Base-by-base conservation (phyloP, 768 basidiomycete genomes). In the Boletus sp. region DNA sequence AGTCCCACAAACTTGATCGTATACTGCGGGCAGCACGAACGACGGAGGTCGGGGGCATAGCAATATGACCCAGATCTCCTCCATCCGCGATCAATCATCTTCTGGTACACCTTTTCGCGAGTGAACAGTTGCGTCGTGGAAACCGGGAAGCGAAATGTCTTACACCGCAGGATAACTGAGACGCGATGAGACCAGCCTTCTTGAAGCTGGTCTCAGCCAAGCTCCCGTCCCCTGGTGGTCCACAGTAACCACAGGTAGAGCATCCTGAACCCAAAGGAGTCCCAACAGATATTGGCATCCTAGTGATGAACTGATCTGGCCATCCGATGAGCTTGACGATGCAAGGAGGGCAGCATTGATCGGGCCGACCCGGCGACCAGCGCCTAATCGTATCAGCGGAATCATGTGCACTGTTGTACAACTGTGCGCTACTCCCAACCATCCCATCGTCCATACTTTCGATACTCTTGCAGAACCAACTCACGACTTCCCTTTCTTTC, bases 1-100 rank as follows among this genome's bases (percentile, higher is more conserved):
- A 45, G 39, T 47, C 57, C 61, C 47, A 67, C 76, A 51, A 61
- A 89, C 93, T 83, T 90, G 69, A 98, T 98, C 4, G 96, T 93
- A 67, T 97, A 96, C 60, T 93, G 90, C 1, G 95, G 92, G 67
- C 96, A 98, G 67, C 96, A 98, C 10, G 93, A 87, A 6, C 72
- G 68, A 57, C 75, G 79, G 70, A 95, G 75, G 69, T 95, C 85
- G 5, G 94, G 94, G 58, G 90, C 92, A 70, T 98, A 98, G 63
- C 91, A 85, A 72, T 85, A 94, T 29, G 74, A 76, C 72, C 90
- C 90, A 51, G 88, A 89, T 56, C 91, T 80, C 50, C 91, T 81
- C 90, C 90, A 93, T 25, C 90, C 90, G 19, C 85, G 79, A 70
- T 92, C 85, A 58, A 92, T 85, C 88, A 93, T 90, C 60, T 71